A percentile compares a stretch with the other conserved stretches of the same genome.
phyloP scores from a whole-genome alignment of 176 grass and related monocot species.

The Avena sativa region DNA sequence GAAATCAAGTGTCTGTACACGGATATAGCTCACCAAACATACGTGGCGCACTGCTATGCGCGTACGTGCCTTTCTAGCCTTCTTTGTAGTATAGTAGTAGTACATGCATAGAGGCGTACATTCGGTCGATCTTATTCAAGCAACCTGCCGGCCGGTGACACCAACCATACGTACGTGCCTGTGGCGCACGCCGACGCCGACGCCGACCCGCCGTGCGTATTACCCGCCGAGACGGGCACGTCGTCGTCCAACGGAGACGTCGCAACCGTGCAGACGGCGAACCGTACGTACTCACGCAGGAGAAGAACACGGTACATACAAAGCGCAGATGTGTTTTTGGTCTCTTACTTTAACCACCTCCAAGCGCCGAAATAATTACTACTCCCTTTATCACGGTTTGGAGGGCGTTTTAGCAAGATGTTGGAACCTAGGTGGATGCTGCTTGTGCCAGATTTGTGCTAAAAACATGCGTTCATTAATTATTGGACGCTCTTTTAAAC shows the following conservation, averaged over 20 bases:
- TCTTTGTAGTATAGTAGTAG: neutral
- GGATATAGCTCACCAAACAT: neutral
- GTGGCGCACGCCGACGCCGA: neutral
- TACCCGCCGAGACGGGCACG: neutral
- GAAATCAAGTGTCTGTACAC: neutral
- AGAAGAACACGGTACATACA: neutral
- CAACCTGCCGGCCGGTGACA: neutral
- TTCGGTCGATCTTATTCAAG: neutral
- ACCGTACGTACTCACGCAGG: neutral
- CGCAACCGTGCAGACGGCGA: neutral
- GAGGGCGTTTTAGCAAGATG: too few species aligned
- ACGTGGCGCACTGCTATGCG: neutral
- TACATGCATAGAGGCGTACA: too few species aligned
- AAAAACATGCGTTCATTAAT: too few species aligned
- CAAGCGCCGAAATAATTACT: too few species aligned
- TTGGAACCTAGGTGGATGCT: too few species aligned
- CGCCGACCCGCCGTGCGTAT: neutral
- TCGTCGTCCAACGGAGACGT: slow-evolving; percentile 11
- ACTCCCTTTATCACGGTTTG: too few species aligned
- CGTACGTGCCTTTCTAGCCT: neutral
- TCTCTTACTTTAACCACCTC: neutral
- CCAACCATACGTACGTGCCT: neutral
- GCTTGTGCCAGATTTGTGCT: too few species aligned
- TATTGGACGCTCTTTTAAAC: too few species aligned
- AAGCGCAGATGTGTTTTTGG: neutral